Base-by-base conservation (phyloP, 345 rosid genomes). In the Populus alba region DNA sequence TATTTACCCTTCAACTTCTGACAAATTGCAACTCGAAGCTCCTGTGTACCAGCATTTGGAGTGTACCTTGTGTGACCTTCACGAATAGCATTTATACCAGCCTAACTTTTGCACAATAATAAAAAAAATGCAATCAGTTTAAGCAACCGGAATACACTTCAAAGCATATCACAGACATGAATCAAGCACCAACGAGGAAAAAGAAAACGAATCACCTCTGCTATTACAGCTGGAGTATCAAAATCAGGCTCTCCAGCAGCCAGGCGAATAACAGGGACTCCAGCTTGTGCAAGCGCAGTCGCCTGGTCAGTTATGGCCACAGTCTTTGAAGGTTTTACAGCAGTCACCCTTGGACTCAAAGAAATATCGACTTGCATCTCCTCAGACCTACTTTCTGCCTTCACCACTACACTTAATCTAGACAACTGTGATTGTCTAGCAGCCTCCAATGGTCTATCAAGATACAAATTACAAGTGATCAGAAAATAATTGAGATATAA, bases 231-330 rank as follows among this genome's bases (percentile, higher is more conserved):
- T 39, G 99, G 98, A 2, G 99, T 96, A 73, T 94, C 97, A 66
- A 94, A 96, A 89, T 96, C 99, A 11, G 99, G 98, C 75, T 96
- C 99, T 68, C 99, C 99, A 38, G 98, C 99, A 72, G 99, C 99
- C 86, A 96, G 86, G 16, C 94, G 86, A 76, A 96, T 90, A 59
- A 96, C 89, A 4, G 98, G 97, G 23, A 92, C 86, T 70, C 99
- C 99, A 23, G 98, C 92, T 83, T 91, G 92, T 10, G 74, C 88
- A 84, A 96, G 98, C 66, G 98, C 95, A n/a, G 95, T 86, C 4
- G 98, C 97, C 72, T 91, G 97, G 79, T 96, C 98, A 66, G 92
- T 90, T 77, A 96, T 90, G 70, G 92, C 98, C 81, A 96, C 93
- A 1, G 99, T 96, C 84, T 94, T 96, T 1, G 98, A 96, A 22